These are phyloP conservation scores for Astrothelium macrocarpum DNA, from an alignment of 495 filamentous ascomycete species.

Conservation along the genomic window DNA sequence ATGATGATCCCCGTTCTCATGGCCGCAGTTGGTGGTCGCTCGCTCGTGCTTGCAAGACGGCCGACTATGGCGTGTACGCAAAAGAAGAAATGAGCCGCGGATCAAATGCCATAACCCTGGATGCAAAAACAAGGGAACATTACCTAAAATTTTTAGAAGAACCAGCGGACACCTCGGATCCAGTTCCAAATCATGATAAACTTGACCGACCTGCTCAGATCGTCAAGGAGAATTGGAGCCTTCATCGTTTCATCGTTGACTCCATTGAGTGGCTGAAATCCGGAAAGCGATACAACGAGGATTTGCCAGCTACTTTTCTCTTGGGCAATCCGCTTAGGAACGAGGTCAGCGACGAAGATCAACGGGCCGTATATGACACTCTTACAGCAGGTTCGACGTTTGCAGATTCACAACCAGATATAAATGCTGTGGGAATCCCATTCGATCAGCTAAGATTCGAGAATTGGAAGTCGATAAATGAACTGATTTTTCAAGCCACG, in stretches of 20 bases:
- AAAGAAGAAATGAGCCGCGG: not conserved
- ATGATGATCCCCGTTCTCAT: not conserved
- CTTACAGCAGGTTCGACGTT: not conserved
- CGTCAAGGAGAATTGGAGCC: not conserved
- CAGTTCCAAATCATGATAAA: not conserved
- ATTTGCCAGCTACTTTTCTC: not conserved
- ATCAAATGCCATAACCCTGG: not conserved
- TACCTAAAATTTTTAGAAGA: not conserved
- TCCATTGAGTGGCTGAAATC: not conserved
- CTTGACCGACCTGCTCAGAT: not conserved
- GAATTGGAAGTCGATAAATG: conserved; percentile 29
- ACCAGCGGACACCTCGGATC: not conserved
- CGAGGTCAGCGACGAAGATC: not conserved
- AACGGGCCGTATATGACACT: not conserved
- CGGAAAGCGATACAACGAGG: not conserved
- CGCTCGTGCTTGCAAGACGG: not conserved
- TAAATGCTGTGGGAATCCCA: conserved; percentile 15
- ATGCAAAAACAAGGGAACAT: not conserved
- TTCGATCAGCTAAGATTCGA: conserved; percentile 25
- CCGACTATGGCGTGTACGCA: not conserved
- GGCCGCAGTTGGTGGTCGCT: not conserved
- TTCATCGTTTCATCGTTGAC: not conserved
- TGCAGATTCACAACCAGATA: not conserved
- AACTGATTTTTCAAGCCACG: conserved; percentile 19
- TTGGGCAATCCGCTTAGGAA: not conserved